Evolutionary conservation across 345 rosid species (phyloP), one percentile per base, ranked within the genome.

Genomic region (Salix brachista): DNA sequence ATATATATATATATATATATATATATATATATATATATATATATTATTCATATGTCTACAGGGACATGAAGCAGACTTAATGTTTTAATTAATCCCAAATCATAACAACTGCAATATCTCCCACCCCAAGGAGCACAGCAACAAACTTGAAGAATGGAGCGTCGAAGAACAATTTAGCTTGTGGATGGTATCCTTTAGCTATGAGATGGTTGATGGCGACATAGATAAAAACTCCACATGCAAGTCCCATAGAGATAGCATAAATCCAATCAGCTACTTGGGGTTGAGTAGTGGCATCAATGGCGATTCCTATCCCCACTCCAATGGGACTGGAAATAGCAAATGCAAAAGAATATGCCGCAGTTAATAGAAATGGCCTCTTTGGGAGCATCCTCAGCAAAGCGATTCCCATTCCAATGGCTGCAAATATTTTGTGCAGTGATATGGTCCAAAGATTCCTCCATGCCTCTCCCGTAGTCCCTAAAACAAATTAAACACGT

Each of bases 401-500:
- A 37, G 98, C 96, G 60, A 94, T 92, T 77, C 96, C 97, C 96
- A 94, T 92, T 8, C 93, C 91, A 26, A 90, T 83, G 62, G 98
- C 98, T 18, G 98, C 94, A 56, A 92, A 92, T 1, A 94, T 89
- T 75, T 92, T 94, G 85, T 94, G 98, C 44, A 91, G 65, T 0
- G 93, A 91, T 61, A 70, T 94, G 46, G 97, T 94, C 98, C 98
- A 94, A 1, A 94, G 88, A 67, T 91, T 92, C 77, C 86, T 88
- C 97, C 98, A 94, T 72, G 98, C 88, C 12, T 92, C 93, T 36
- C 75, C 80, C 73, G 86, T 84, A 2, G 82, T 84, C 21, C 16
- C 98, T 90, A 80, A 26, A 19, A 44, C 44, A 10, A 18, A 71
- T 46, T 13, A 46, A 41, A 10, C 14, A 44, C 41, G 1, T 41